Base-by-base conservation (phyloP, 1,139 yeast species). In the Geotrichum siamense region DNA sequence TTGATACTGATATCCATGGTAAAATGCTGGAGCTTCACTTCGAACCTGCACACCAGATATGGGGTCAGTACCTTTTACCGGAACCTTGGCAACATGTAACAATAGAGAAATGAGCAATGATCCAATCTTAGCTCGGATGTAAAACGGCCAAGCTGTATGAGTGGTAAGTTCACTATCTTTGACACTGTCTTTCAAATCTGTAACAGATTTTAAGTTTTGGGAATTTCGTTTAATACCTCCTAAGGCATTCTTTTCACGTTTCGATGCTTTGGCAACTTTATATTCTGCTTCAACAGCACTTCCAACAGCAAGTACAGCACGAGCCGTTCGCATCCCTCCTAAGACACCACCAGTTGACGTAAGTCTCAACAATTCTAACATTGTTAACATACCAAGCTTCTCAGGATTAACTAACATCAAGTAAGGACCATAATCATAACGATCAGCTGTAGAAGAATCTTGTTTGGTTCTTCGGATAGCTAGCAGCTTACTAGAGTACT, bases 11-110 rank as follows among this genome's bases (percentile, higher is more conserved):
- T 84, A 87, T 2, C 86, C 76, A 59, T 91, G 97, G 51, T 79
- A 82, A 60, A 93, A 82, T 1, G 97, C 98, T 1, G 97, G 96
- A 8, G 87, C 91, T 38, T 74, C 69, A 26, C 91, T 94, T 34
- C 67, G 65, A 20, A 83, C 81, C 1, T 62, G 61, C 42, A 76
- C 68, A 12, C 85, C 84, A 0, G 93, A 80, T 2, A 77, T 71
- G 1, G 96, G 96, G 58, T 87, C 95, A 1, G 66, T 71, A 40
- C 87, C 96, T 8, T 69, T 68, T 2, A 87, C 95, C 13, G 78
- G 74, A 6, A 91, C 82, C 55, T 78, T 81, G 3, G 96, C 95
- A 23, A 83, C 86, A 55, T 84, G 82, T 58, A 91, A 70, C 45
- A 91, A 65, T 53, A 82, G 70, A 1, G 95, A 79, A 10, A 83